Evolutionary conservation across 345 rosid species (phyloP).

Genomic region (Salix udensis): DNA sequence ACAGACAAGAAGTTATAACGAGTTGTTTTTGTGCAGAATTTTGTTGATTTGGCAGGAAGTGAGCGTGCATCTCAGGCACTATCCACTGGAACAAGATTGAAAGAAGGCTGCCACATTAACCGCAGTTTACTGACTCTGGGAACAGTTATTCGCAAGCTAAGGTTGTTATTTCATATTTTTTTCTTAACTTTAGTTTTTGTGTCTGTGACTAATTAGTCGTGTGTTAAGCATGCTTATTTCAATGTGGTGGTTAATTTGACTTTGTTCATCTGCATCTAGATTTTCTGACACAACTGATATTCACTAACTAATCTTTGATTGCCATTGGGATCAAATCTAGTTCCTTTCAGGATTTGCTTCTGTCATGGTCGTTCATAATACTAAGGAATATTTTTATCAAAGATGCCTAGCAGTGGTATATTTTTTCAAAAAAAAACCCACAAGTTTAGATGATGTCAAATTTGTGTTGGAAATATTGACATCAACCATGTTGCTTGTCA

Average conservation of each 20-base stretch:
- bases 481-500: neutral
- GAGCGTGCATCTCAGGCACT: slow-evolving; percentile 93
- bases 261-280: neutral
- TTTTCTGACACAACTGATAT: neutral
- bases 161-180: slow-evolving; percentile 36
- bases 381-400: neutral
- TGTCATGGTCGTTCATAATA: neutral
- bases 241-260: neutral
- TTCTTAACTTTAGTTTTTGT: neutral
- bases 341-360: neutral
- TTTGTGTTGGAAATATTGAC: neutral
- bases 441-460: neutral
- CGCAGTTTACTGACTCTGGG: slow-evolving; percentile 91
- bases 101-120: slow-evolving; percentile 97
- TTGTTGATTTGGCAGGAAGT: slow-evolving; percentile 94
- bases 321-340: neutral
- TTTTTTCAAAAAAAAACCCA: neutral
- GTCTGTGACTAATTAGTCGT: neutral
- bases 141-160: slow-evolving; percentile 93
- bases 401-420: neutral
- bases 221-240: neutral
- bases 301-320: neutral
- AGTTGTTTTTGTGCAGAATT: slow-evolving; percentile 55
- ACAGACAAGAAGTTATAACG: neutral
- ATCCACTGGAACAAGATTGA: slow-evolving; percentile 84